Conservation (phyloP, 129 eudicot genomes). For the Lonicera japonica region DNA sequence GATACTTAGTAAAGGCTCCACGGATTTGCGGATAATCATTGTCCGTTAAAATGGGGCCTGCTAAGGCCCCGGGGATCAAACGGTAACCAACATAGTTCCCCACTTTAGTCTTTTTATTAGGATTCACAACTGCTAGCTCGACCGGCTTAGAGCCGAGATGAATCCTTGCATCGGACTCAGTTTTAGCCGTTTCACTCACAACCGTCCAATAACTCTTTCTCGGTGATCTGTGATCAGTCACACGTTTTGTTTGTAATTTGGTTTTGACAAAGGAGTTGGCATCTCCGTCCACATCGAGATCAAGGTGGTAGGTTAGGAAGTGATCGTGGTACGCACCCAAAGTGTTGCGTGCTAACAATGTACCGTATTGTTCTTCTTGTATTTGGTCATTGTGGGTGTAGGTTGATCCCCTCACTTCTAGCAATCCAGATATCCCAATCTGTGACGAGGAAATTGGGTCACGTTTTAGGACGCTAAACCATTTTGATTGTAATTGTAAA, state of each 20-base stretch:
- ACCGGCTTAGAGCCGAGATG: conserved; percentile 15
- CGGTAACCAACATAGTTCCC: conserved; percentile 36
- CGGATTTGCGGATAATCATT: conserved; percentile 39
- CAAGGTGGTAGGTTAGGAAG: conserved; percentile 42
- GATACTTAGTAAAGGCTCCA: conserved; percentile 36
- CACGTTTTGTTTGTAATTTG: conserved; percentile 16
- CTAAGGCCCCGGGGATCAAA: conserved; percentile 32
- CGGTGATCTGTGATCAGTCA: conserved; percentile 8
- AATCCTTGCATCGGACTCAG: conserved; percentile 36
- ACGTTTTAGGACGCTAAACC: background rate
- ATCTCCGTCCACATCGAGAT: conserved; percentile 40
- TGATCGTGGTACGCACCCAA: conserved; percentile 38
- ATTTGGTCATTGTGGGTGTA: conserved; percentile 45
- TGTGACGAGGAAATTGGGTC: background rate
- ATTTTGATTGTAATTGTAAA: too few relatives aligned
- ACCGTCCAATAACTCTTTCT: conserved; percentile 41
- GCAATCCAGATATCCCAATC: conserved; percentile 39
- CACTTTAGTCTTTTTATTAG: conserved; percentile 39
- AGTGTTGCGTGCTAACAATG: conserved; percentile 35
- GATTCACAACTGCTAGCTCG: conserved; percentile 33
- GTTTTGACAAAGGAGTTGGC: conserved; percentile 40
- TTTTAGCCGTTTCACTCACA: conserved; percentile 19
- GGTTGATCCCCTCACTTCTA: conserved; percentile 35
- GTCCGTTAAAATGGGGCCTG: conserved; percentile 15
- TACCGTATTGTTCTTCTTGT: conserved; percentile 37